Evolutionary conservation across 768 basidiomycete species (phyloP), one percentile per base, ranked within the genome.

Genomic region (Saitozyma sp.): DNA sequence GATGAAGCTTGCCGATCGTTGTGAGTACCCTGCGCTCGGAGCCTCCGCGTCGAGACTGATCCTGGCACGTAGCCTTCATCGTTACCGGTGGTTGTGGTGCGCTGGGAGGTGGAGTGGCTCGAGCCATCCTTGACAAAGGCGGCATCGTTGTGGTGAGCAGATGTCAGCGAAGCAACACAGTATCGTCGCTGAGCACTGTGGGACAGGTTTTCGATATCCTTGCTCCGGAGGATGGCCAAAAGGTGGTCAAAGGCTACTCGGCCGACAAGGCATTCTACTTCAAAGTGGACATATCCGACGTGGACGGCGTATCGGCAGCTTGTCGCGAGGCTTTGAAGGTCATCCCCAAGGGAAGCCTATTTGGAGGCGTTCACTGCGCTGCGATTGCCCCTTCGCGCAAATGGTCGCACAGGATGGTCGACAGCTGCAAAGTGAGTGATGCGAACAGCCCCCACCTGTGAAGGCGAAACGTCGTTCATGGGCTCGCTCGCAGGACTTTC

Each of bases 121-220:
- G 29, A 53, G 51, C 14, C 14, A 53, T 53, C 51, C 14, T 53
- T 20, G 29, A 16, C n/a, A 16, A 20, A 8, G 51, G 51, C 14
- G 51, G 51, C 29, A 53, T 53, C 29, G 51, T 37, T 16, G 29
- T 53, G n/a, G 51, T 53, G 51, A 53, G 51, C 14, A n/a, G 14
- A 13, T 13, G 14, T 53, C n/a, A 14, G 51, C 51, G 5, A 29
- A 29, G 29, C 29, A 29, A 29, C 29, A 29, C 5, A 29, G n/a
- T 29, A 16, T 37, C 29, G 51, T 13, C 29, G 3, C 16, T n/a
- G 16, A 37, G 51, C 51, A 16, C 14, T 16, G 29, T n/a, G 16
- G 51, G 8, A 13, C 51, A 53, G 51, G 29, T 53, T 6, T 29
- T 53, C 3, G 51, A 53, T 37, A 29, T 53, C 29, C 51, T 53